These are phyloP conservation scores for Puccinia hordei DNA, from an alignment of 1,284 basidiomycete species.

Conservation along the genomic window DNA sequence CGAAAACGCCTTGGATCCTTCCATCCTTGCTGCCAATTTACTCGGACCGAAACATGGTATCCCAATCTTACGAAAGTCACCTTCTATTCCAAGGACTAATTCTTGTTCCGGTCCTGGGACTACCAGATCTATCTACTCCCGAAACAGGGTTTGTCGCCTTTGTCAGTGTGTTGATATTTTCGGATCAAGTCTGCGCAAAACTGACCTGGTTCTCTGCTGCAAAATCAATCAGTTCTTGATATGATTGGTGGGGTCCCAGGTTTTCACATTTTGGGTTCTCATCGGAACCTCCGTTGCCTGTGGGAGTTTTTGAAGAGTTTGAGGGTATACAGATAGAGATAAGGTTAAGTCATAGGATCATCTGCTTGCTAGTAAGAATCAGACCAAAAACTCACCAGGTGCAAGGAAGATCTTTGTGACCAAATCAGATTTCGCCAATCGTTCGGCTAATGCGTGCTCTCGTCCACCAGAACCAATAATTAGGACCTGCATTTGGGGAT, in stretches of 20 bases:
- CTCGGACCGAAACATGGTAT: slow-evolving; percentile 98
- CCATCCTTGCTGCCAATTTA: slow-evolving; percentile 84
- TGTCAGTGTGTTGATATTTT: too few species aligned
- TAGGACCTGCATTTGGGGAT: slow-evolving; percentile 65
- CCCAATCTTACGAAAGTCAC: slow-evolving; percentile 78
- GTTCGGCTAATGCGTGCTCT: slow-evolving; percentile 92
- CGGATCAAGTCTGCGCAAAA: background rate
- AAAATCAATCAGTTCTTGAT: slow-evolving; percentile 31
- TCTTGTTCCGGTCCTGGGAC: slow-evolving; percentile 96
- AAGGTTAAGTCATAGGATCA: too few species aligned
- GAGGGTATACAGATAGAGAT: too few species aligned
- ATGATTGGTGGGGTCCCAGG: background rate
- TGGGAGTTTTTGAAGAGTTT: background rate
- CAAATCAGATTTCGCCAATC: slow-evolving; percentile 77
- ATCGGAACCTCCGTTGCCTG: slow-evolving; percentile 47
- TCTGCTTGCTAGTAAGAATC: slow-evolving; percentile 69
- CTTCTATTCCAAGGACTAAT: slow-evolving; percentile 92
- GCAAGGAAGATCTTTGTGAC: slow-evolving; percentile 83
- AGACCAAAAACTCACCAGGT: slow-evolving; percentile 66
- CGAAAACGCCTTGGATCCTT: slow-evolving; percentile 95
- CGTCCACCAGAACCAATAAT: slow-evolving; percentile 90
- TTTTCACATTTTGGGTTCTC: slow-evolving; percentile 41
- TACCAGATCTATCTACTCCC: slow-evolving; percentile 73
- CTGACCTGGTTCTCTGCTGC: slow-evolving; percentile 12
- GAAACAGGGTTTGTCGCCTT: background rate